Evolutionary conservation across 2,329 filamentous ascomycete genomes (phyloP), one percentile per base, ranked within the genome.

Genomic region (Raffaelea ambrosiae): DNA sequence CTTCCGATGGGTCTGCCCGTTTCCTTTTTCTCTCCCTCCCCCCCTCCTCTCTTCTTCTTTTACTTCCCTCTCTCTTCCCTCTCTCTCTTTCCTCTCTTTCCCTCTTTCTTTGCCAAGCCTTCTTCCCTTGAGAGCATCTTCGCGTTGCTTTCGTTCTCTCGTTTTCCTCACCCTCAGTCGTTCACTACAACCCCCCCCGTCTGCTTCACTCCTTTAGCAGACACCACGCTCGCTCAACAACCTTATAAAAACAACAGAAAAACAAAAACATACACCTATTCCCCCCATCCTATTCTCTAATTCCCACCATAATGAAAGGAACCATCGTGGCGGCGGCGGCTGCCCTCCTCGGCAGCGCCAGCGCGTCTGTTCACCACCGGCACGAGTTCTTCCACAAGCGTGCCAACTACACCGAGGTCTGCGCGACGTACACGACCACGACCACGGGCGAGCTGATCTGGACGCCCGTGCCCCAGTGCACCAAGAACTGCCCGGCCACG

Each of bases 141-240:
- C 58, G 58, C 61, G 63, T 66, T 61, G 66, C 69, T 73, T 73
- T 74, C 71, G 67, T 70, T n/a, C 68, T 62, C 69, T 69, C 71
- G 65, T 64, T 71, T n/a, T 72, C 59, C 63, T 44, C 38, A 29
- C 26, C 26, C 26, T 29, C 26, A 29, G 26, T 29, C 26, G 26
- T 29, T 29, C 62, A 63, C 59, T 61, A 53, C 53, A 59, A 57
- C 51, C 52, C 54, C 58, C 63, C n/a, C 73, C 67, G 61, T 83
- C 83, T 83, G 83, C 83, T 87, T 87, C 84, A 88, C 81, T 88
- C 86, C 67, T 88, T 90, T 71, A 89, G 86, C 86, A 85, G 86
- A 79, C 83, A 81, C 16, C 18, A 16, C 14, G 13, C 73, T 86
- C 82, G 69, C 85, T 84, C 59, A 55, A 58, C 57, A 59, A 55